These are phyloP conservation scores for Chaetoceros tenuissimus DNA, from an alignment of 108 stramenopile genomes.

Conservation along the genomic window DNA sequence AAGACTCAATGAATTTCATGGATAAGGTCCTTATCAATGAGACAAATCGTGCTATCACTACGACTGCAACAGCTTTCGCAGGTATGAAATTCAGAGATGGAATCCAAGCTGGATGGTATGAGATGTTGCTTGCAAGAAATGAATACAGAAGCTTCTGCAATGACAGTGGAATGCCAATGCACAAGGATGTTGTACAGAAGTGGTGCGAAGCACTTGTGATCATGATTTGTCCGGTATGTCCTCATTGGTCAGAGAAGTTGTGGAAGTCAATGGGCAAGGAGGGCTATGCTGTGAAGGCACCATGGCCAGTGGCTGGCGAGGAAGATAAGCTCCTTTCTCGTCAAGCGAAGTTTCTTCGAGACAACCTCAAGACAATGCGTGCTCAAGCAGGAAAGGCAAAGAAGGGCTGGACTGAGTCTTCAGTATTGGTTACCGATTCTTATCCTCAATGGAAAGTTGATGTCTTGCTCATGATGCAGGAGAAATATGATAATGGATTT, in stretches of 20 bases:
- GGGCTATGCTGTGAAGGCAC: conserved; percentile 77
- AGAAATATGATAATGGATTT: conserved; percentile 42
- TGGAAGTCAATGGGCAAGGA: conserved; percentile 69
- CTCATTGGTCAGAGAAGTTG: conserved; percentile 81
- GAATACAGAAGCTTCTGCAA: conserved; percentile 90
- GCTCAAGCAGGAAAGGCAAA: conserved; percentile 67
- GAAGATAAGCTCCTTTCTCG: conserved; percentile 81
- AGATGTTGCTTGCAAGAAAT: conserved; percentile 85
- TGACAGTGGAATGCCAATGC: conserved; percentile 79
- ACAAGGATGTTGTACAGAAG: conserved; percentile 57
- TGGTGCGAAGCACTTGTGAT: conserved; percentile 68
- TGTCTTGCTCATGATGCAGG: conserved; percentile 73
- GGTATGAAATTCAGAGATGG: conserved; percentile 90
- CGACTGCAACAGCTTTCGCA: conserved; percentile 46
- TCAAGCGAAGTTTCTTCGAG: conserved; percentile 75
- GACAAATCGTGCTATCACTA: conserved; percentile 73
- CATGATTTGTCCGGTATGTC: conserved; percentile 88
- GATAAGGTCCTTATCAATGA: conserved; percentile 88
- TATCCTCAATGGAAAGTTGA: conserved; percentile 88
- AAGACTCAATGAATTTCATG: conserved; percentile 63
- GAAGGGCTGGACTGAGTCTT: conserved; percentile 53
- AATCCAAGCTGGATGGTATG: conserved; percentile 87
- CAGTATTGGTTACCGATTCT: conserved; percentile 67
- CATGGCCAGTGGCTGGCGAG: conserved; percentile 73
- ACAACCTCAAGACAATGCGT: conserved; percentile 68